Evolutionary conservation across 805 yeast genomes (phyloP).

Genomic region (Zygoascus biomembranicola): DNA sequence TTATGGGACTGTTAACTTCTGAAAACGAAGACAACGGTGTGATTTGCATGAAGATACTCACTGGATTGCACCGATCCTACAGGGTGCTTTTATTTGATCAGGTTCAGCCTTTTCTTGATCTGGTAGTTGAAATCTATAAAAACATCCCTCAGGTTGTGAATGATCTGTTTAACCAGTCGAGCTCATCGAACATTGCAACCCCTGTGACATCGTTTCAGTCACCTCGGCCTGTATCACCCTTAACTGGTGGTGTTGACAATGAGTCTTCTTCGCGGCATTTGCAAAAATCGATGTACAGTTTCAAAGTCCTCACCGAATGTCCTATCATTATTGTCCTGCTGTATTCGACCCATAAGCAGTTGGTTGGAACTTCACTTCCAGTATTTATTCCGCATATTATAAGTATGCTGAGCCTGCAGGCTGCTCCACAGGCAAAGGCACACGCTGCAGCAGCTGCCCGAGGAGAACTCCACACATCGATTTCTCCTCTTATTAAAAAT

Average conservation of each 20-base stretch:
- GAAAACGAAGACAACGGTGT: conserved; percentile 98
- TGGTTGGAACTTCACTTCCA: conserved; percentile 64
- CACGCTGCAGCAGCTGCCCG: conserved; percentile 43
- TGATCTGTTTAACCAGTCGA: conserved; percentile 47
- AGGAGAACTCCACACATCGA: conserved; percentile 56
- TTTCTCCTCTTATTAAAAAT: conserved; percentile 67
- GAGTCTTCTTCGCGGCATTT: conserved; percentile 43
- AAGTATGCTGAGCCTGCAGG: conserved; percentile 65
- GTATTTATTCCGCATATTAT: conserved; percentile 76
- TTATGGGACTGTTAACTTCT: conserved; percentile 50
- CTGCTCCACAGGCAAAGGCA: conserved; percentile 67
- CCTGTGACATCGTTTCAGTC: conserved; percentile 26
- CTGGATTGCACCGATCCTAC: conserved; percentile 78
- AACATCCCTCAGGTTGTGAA: conserved; percentile 70
- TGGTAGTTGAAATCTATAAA: conserved; percentile 67
- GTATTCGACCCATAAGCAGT: conserved; percentile 75
- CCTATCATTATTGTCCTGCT: conserved; percentile 94
- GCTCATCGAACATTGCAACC: conserved; percentile 15
- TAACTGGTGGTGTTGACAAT: conserved; percentile 32
- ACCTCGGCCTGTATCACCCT: conserved; percentile 35
- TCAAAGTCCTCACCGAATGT: conserved; percentile 89
- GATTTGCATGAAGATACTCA: conserved; percentile 76
- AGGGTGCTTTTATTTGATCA: conserved; percentile 57
- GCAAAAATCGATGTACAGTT: conserved; percentile 65
- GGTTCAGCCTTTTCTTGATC: conserved; percentile 69